phyloP scores from a whole-genome alignment of 768 basidiomycete species.

The Pluteus cervinus region DNA sequence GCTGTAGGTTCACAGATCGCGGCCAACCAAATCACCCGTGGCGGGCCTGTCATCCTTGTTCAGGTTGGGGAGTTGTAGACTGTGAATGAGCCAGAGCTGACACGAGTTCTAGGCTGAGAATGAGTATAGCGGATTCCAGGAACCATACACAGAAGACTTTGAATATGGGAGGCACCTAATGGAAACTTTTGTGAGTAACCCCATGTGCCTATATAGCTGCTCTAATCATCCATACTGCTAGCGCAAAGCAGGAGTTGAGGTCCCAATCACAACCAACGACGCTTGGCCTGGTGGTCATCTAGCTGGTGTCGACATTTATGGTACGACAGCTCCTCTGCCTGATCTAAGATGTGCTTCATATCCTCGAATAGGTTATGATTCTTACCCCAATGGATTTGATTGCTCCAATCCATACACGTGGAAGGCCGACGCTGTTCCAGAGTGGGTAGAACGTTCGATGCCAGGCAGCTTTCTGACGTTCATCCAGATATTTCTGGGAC shows the following conservation, averaged over 20 bases:
- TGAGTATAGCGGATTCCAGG: conserved; percentile 40
- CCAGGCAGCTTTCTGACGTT: neutral
- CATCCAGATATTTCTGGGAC: conserved; percentile 30
- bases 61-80: conserved; percentile 17
- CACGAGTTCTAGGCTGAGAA: conserved; percentile 37
- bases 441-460: conserved; percentile 15
- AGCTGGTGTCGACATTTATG: conserved; percentile 42
- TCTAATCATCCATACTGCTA: conserved; percentile 9
- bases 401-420: conserved; percentile 42
- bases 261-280: conserved; percentile 43
- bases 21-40: conserved; percentile 51
- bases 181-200: conserved; percentile 22
- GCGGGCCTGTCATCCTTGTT: conserved; percentile 47
- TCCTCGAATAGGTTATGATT: conserved; percentile 29
- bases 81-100: neutral
- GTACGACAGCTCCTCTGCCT: conserved; percentile 14
- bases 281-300: conserved; percentile 40
- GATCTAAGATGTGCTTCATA: neutral
- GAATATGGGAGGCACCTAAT: conserved; percentile 30
- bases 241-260: conserved; percentile 37
- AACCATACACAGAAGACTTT: conserved; percentile 33
- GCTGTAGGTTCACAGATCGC: conserved; percentile 40
- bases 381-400: conserved; percentile 50
- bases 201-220: neutral
- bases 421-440: conserved; percentile 36